Evolutionary conservation across 1,139 yeast genomes (phyloP).

Genomic region (Wickerhamomyces sp.): DNA sequence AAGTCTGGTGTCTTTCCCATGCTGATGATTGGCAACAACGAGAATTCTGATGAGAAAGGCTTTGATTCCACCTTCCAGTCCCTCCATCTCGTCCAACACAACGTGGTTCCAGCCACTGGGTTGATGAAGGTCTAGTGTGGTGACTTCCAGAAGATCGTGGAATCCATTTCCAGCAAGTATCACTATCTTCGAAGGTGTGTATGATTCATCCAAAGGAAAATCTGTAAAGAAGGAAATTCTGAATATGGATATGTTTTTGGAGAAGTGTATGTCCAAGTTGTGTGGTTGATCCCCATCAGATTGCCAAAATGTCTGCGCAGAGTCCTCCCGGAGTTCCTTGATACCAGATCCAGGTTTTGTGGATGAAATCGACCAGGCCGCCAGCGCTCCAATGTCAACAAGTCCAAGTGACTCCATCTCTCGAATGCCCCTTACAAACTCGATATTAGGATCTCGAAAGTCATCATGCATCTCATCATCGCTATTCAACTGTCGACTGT

Average conservation of each 20-base stretch:
- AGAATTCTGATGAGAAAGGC: constrained; percentile 68
- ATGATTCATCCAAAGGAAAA: constrained; percentile 74
- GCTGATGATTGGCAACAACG: constrained; percentile 83
- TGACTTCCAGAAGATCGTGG: constrained; percentile 76
- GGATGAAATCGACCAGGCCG: constrained; percentile 83
- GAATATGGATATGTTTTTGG: constrained; percentile 69
- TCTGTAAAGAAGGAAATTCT: constrained; percentile 69
- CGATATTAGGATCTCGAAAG: constrained; percentile 13
- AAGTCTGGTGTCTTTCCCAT: constrained; percentile 93
- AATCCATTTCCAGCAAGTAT: constrained; percentile 82
- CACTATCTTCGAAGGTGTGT: constrained; percentile 75
- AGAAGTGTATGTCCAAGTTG: constrained; percentile 70
- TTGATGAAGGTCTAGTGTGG: constrained; percentile 56
- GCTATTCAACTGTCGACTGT: constrained; percentile 7
- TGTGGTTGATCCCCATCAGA: constrained; percentile 97
- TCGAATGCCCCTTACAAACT: constrained; percentile 32
- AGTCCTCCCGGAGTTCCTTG: constrained; percentile 65
- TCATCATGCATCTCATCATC: constrained; percentile 15
- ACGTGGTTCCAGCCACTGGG: constrained; percentile 88
- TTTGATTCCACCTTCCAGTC: constrained; percentile 50
- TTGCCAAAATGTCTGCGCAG: constrained; percentile 83
- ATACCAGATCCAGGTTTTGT: constrained; percentile 70
- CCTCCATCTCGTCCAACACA: constrained; percentile 55
- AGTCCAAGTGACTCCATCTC: constrained; percentile 55
- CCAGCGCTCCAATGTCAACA: constrained; percentile 73